Percentiles rank a stretch among this genome's conserved stretches.
These are phyloP conservation scores for Arthrobotrys megalospora DNA, from an alignment of 2,329 filamentous ascomycete genomes.

Conservation along the genomic window DNA sequence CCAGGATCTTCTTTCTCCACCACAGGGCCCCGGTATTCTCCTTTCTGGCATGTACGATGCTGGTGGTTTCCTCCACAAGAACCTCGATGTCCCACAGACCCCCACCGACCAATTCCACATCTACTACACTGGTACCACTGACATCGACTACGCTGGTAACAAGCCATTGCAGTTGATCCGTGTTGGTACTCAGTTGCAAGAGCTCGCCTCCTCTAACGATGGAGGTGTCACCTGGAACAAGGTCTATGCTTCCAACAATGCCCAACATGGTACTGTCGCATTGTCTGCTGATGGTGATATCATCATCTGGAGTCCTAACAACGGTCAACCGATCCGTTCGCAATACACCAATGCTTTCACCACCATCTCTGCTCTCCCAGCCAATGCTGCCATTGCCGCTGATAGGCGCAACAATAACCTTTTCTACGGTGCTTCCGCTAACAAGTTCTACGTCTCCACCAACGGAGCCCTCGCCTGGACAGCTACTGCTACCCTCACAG, in stretches of 20 bases:
- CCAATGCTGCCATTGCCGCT: constrained; percentile 71
- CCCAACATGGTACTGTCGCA: constrained; percentile 70
- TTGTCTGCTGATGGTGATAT: constrained; percentile 72
- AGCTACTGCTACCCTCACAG: constrained; percentile 66
- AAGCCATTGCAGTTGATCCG: constrained; percentile 70
- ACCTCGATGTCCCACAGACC: constrained; percentile 69
- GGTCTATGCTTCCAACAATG: constrained; percentile 69
- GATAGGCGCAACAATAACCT: constrained; percentile 72
- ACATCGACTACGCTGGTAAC: constrained; percentile 67
- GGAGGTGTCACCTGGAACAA: constrained; percentile 72
- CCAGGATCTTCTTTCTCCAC: constrained; percentile 70
- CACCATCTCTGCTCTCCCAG: constrained; percentile 69
- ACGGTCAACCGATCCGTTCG: constrained; percentile 61
- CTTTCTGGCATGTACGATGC: constrained; percentile 72
- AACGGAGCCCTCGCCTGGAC: constrained; percentile 71
- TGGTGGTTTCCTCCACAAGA: constrained; percentile 70
- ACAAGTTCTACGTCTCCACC: constrained; percentile 72
- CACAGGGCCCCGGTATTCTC: constrained; percentile 70
- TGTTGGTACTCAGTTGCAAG: constrained; percentile 69
- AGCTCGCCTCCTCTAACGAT: constrained; percentile 71
- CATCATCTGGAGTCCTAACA: constrained; percentile 64
- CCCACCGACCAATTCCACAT: constrained; percentile 70
- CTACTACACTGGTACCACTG: constrained; percentile 69
- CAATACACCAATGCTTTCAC: constrained; percentile 69
- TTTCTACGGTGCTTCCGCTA: constrained; percentile 72